Evolutionary conservation across 179 eudicot genomes (phyloP).

Genomic region (Sideroxylon spinosum): DNA sequence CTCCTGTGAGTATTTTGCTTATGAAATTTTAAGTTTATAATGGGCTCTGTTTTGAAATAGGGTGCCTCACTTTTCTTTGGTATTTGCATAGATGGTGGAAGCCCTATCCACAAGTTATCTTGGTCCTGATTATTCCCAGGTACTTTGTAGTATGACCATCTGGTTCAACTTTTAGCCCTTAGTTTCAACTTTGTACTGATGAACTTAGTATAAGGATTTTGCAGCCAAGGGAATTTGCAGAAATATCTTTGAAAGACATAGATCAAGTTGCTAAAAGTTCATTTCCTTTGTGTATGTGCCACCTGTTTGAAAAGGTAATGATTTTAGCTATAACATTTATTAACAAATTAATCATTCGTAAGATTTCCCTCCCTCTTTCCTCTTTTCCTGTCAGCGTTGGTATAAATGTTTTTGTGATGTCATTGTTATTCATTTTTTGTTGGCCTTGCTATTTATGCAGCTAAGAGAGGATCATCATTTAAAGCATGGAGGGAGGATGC

Average conservation of each 20-base stretch:
- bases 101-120: conserved; percentile 76
- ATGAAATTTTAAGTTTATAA: neutral
- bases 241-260: conserved; percentile 76
- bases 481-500: conserved; percentile 98
- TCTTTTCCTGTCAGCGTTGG: neutral
- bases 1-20: conserved; percentile 70
- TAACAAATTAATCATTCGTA: neutral
- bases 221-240: conserved; percentile 73
- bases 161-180: neutral
- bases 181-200: conserved; percentile 15
- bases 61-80: conserved; percentile 15
- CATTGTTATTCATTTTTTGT: conserved; percentile 7
- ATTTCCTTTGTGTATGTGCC: conserved; percentile 97
- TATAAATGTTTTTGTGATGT: neutral
- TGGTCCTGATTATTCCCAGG: conserved; percentile 95
- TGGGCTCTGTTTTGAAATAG: neutral
- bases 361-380: neutral
- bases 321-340: neutral
- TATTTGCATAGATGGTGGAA: conserved; percentile 67
- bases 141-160: conserved; percentile 22
- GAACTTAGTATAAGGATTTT: conserved; percentile 17
- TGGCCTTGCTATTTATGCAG: conserved; percentile 34
- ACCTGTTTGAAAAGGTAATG: conserved; percentile 82
- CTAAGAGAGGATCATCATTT: conserved; percentile 96
- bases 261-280: conserved; percentile 77